Percentiles rank a stretch among this genome's conserved stretches.
phyloP scores from a whole-genome alignment of 179 eudicot species.

The Heliamphora pulchella region DNA sequence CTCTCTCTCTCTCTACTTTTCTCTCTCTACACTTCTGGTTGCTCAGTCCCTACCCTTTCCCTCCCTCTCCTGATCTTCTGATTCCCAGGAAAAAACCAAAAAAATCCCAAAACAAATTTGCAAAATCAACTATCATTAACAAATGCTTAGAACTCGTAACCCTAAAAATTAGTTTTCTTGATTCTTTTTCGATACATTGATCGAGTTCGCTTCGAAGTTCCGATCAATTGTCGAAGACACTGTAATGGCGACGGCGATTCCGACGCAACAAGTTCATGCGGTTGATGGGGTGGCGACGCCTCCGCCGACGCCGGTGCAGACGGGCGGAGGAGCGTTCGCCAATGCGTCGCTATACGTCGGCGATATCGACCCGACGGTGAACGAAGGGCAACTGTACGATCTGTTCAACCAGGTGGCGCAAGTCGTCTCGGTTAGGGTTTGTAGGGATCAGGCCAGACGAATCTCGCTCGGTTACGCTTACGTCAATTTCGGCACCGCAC shows the following conservation, averaged over 20 bases:
- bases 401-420: conserved; percentile 17
- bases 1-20: not conserved
- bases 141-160: not conserved
- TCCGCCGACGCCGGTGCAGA: not conserved
- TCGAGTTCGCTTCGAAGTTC: not conserved
- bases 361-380: conserved; percentile 43
- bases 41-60: not conserved
- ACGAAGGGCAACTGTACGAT: conserved; percentile 18
- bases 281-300: not conserved
- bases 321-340: not conserved
- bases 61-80: not conserved
- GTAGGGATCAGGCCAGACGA: conserved; percentile 17
- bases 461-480: conserved; percentile 54
- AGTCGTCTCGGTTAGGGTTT: conserved; percentile 16
- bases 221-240: not conserved
- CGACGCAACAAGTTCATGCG: not conserved
- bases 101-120: not conserved
- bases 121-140: not conserved
- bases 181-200: not conserved
- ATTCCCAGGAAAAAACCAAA: not conserved
- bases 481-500: conserved; percentile 41
- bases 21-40: not conserved
- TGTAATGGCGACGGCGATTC: conserved; percentile 4
- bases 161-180: not conserved
- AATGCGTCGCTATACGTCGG: conserved; percentile 54